A percentile compares a stretch with the other conserved stretches of the same genome.
Evolutionary conservation across 139 green algal species (phyloP).

Genomic region (Picochlorum sp.): DNA sequence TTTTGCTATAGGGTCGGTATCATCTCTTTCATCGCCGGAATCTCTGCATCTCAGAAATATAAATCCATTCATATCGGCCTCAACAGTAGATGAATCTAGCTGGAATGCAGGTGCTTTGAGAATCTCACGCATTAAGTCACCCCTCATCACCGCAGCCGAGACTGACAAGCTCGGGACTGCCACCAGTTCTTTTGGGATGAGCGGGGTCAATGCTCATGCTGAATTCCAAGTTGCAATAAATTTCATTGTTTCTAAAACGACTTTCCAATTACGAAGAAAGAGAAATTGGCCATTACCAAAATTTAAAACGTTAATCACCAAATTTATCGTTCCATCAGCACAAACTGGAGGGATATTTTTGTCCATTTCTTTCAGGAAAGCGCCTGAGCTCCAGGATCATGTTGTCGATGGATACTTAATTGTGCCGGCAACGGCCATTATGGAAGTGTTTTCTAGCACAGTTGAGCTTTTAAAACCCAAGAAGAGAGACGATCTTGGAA

Average conservation of each 20-base stretch:
- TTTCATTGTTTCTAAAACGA: neutral
- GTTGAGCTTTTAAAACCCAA: too few species aligned
- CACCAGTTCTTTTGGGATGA: constrained; percentile 42
- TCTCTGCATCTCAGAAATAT: constrained; percentile 8
- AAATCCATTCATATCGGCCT: constrained; percentile 4
- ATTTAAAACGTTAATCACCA: too few species aligned
- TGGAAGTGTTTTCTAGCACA: constrained; percentile 15
- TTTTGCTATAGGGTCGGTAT: too few species aligned
- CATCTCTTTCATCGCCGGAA: too few species aligned
- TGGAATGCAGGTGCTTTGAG: neutral
- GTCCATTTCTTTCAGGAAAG: too few species aligned
- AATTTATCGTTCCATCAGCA: too few species aligned
- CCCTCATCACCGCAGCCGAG: neutral
- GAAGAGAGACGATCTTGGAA: too few species aligned
- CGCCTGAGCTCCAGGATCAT: constrained; percentile 21
- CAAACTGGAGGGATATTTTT: too few species aligned
- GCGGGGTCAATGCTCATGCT: constrained; percentile 34
- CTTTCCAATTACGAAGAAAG: neutral
- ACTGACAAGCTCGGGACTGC: neutral
- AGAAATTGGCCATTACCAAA: neutral
- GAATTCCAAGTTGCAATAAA: constrained; percentile 8
- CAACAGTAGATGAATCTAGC: neutral
- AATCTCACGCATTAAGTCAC: too few species aligned
- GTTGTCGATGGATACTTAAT: constrained; percentile 7
- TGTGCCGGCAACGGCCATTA: constrained; percentile 16